phyloP scores from a whole-genome alignment of 805 yeast genomes.

The Ogataea ramenticola region DNA sequence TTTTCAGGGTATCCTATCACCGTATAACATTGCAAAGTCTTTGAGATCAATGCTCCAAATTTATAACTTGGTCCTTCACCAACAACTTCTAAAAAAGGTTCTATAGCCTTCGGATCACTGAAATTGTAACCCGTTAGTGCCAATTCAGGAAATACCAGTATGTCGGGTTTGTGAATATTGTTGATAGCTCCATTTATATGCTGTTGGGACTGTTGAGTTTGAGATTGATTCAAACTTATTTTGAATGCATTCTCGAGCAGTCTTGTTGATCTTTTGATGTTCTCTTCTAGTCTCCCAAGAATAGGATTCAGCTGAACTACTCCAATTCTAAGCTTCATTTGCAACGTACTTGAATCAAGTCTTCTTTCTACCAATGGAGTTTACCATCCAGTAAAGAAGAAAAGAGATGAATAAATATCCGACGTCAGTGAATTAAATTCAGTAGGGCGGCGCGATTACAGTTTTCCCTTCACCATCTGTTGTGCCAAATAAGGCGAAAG shows the following conservation, averaged over 20 bases:
- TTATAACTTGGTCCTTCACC: slow-evolving; percentile 34
- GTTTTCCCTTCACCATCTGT: too few relatives aligned
- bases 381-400: too few relatives aligned
- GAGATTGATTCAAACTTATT: not conserved
- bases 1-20: slow-evolving; percentile 80
- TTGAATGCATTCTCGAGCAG: slow-evolving; percentile 28
- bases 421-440: too few relatives aligned
- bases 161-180: slow-evolving; percentile 35
- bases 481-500: too few relatives aligned
- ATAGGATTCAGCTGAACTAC: slow-evolving; percentile 62
- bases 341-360: too few relatives aligned
- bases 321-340: slow-evolving; percentile 51
- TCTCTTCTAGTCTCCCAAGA: slow-evolving; percentile 51
- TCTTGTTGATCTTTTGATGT: slow-evolving; percentile 37
- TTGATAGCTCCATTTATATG: slow-evolving; percentile 28
- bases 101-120: slow-evolving; percentile 34
- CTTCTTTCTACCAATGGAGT: too few relatives aligned
- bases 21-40: slow-evolving; percentile 50
- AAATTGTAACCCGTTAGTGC: slow-evolving; percentile 84
- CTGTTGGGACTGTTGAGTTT: not conserved
- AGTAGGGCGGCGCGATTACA: too few relatives aligned
- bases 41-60: slow-evolving; percentile 52
- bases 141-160: slow-evolving; percentile 77
- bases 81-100: slow-evolving; percentile 48
- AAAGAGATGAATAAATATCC: too few relatives aligned